Evolutionary conservation across 2,329 filamentous ascomycete genomes (phyloP), one percentile per base, ranked within the genome.

Genomic region (Trichoderma sp.): DNA sequence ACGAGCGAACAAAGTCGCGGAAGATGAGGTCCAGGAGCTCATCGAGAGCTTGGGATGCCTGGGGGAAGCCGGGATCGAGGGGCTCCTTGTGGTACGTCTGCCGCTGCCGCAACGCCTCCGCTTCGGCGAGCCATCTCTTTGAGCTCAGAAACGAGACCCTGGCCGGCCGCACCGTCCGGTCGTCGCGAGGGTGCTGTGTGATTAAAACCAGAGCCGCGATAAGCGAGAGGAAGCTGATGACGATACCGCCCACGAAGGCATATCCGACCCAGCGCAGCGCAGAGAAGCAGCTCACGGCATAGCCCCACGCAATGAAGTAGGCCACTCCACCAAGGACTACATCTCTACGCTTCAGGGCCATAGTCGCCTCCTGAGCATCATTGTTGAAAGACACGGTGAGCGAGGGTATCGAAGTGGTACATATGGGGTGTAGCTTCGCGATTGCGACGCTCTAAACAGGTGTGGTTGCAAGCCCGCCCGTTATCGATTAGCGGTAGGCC

Each of bases 281-380:
- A 34, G 94, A 93, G 74, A 93, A 84, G 89, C 91, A 96, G 81
- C 91, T 89, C 72, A 92, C 90, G 69, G 90, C 86, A 78, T 94
- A 90, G 70, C 92, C 92, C 94, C 94, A 98, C 77, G 92, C 90
- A 78, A 97, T 83, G 80, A 97, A 92, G 78, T 84, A 86, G 78
- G 85, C 88, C 77, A 90, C 78, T 78, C 85, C 86, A 78, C 89
- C 88, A 79, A 91, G 79, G 78, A 88, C 84, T 79, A 89, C 84
- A 86, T 93, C 86, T 84, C 87, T 88, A 82, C 88, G 87, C 84
- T 88, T 87, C 82, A 92, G 84, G 84, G 87, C 89, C 90, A 91
- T 89, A 80, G 72, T 73, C 66, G 71, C 71, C 65, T 67, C 61
- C 71, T 67, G 71, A 73, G 70, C 73, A 71, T 74, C 78, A 80